Base-by-base conservation (phyloP, 106 monocot genomes). In the Iris macrosiphon region DNA sequence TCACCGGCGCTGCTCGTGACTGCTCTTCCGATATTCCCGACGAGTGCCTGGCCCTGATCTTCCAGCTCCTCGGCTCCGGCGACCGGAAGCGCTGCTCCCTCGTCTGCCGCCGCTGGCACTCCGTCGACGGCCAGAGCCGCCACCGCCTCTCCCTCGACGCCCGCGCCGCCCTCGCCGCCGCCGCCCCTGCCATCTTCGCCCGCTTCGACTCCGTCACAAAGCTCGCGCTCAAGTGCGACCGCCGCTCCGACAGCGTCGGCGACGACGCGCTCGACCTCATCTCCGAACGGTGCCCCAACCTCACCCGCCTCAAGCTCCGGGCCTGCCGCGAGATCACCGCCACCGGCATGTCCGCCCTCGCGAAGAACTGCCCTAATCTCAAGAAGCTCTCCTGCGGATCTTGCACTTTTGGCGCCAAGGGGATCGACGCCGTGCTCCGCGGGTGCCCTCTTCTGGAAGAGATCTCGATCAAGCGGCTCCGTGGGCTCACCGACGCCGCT, bases 81-180 rank as follows among this genome's bases (percentile, higher is more conserved):
- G 93, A 94, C 58, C 78, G 93, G n/a, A 84, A 94, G 52, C 53
- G 61, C 2, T 94, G 88, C 65, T 81, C 87, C 58, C 76, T 92
- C 3, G 92, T 92, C 25, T 92, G 86, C 70, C 72, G 65, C 29
- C 67, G 87, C 3, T 93, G 92, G 92, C 63, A 75, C 24, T 25
- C 21, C 8, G 69, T 83, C 20, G 92, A 93, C 40, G 82, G 82
- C 21, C 68, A 66, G 67, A 71, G 62, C 57, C 72, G 72, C 30
- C 75, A 66, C 41, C 75, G 66, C 22, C 75, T 80, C 62, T 66
- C 75, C 24, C 65, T 80, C 39, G 58, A 75, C 66, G 71, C 75
- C 10, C 62, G 66, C 17, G 66, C 75, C 7, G 49, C 33, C 7
- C 66, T 80, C 7, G 24, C 52, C 6, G 63, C 46, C 12, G 41